A percentile compares a stretch with the other conserved stretches of the same genome.
These are phyloP conservation scores for Austroboletus rostrupii DNA, from an alignment of 1,284 basidiomycete genomes.

Conservation along the genomic window DNA sequence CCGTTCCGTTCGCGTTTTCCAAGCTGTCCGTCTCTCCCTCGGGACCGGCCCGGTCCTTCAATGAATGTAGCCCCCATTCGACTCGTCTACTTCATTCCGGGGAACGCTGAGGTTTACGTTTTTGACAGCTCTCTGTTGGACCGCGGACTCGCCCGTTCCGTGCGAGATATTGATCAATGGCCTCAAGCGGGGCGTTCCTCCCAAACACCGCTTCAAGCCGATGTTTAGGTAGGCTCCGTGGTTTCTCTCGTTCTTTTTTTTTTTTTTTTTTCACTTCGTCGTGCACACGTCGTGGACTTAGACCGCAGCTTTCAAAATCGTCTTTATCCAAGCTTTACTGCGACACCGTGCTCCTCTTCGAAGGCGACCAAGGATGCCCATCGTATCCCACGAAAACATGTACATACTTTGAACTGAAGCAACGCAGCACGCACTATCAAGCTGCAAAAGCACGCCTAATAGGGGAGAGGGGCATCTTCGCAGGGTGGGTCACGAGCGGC, in stretches of 20 bases:
- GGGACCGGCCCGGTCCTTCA: slow-evolving; percentile 45
- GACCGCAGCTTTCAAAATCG: slow-evolving; percentile 49
- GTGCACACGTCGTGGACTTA: slow-evolving; percentile 22
- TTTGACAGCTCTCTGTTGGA: slow-evolving; percentile 64
- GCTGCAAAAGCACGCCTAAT: slow-evolving; percentile 44
- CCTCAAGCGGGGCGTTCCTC: slow-evolving; percentile 67
- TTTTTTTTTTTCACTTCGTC: neutral
- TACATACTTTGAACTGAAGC: slow-evolving; percentile 40
- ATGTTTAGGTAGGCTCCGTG: slow-evolving; percentile 54
- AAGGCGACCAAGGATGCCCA: slow-evolving; percentile 5
- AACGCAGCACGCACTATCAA: slow-evolving; percentile 40
- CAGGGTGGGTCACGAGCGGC: slow-evolving; percentile 60
- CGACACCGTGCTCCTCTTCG: slow-evolving; percentile 20
- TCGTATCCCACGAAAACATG: slow-evolving; percentile 3
- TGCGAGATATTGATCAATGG: slow-evolving; percentile 73
- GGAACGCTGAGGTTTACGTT: neutral
- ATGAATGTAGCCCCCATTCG: slow-evolving; percentile 51
- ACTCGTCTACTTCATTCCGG: slow-evolving; percentile 8
- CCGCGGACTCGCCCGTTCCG: slow-evolving; percentile 42
- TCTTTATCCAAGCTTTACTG: slow-evolving; percentile 44
- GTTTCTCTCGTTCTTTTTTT: neutral
- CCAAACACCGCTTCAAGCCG: slow-evolving; percentile 58
- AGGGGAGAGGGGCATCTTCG: slow-evolving; percentile 43
- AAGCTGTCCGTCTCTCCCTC: slow-evolving; percentile 36
- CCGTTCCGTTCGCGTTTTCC: slow-evolving; percentile 56